Evolutionary conservation across 208 protist genomes (phyloP).

Genomic region (Leishmania guyanensis): DNA sequence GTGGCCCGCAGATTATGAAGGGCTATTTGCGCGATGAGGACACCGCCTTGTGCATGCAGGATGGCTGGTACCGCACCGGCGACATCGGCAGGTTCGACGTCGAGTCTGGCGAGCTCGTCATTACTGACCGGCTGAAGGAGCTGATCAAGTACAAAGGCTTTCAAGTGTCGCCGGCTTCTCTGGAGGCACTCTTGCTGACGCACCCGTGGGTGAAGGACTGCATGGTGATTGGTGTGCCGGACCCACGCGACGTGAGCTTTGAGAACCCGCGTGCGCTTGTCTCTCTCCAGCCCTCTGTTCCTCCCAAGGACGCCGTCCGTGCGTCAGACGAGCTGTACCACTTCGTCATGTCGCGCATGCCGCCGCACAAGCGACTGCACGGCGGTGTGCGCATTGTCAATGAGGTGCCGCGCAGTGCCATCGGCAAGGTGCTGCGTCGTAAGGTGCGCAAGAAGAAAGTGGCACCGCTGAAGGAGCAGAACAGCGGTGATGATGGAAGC

Average conservation of each 20-base stretch:
- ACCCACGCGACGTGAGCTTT: slow-evolving; percentile 42
- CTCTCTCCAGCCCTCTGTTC: slow-evolving; percentile 37
- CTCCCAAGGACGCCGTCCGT: slow-evolving; percentile 37
- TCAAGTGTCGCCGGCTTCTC: slow-evolving; percentile 83
- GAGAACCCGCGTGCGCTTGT: slow-evolving; percentile 82
- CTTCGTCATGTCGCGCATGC: slow-evolving; percentile 40
- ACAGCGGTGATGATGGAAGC: not conserved
- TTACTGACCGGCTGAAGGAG: slow-evolving; percentile 86
- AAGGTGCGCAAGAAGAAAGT: slow-evolving; percentile 39
- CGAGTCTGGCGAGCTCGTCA: slow-evolving; percentile 34
- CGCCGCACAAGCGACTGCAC: slow-evolving; percentile 77
- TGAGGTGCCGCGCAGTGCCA: slow-evolving; percentile 53
- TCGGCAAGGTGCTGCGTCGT: slow-evolving; percentile 85
- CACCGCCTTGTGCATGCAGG: slow-evolving; percentile 44
- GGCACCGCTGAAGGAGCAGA: slow-evolving; percentile 37
- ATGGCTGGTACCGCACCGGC: slow-evolving; percentile 78
- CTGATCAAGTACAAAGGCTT: slow-evolving; percentile 93
- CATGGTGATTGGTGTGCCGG: slow-evolving; percentile 68
- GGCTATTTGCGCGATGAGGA: slow-evolving; percentile 69
- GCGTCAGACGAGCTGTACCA: slow-evolving; percentile 48
- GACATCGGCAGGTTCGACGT: slow-evolving; percentile 59
- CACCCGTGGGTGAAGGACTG: slow-evolving; percentile 70
- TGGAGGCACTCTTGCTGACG: slow-evolving; percentile 68
- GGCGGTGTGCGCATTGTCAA: slow-evolving; percentile 66
- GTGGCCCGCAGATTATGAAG: slow-evolving; percentile 77